Base-by-base conservation (phyloP, 495 filamentous ascomycete species). In the Neurospora tetrasperma region DNA sequence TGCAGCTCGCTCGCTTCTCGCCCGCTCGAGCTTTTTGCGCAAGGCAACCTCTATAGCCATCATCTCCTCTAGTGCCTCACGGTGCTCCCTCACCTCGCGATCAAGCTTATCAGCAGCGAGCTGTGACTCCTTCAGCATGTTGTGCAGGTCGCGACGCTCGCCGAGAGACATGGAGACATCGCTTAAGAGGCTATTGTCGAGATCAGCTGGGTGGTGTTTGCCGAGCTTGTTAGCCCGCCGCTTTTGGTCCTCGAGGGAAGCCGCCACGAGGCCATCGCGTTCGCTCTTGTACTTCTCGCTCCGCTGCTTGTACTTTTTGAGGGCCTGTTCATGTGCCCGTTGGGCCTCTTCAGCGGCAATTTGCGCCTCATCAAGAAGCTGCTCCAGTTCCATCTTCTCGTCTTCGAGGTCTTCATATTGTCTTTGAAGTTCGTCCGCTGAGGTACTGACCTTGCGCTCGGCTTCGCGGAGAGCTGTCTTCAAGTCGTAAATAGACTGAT, bases 351-450 rank as follows among this genome's bases (percentile, higher is more conserved):
- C 94, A 71, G 80, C 80, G 86, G 92, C 76, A 91, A 83, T 77
- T 90, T 95, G 75, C 1, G 80, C 80, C 71, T 95, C 90, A 76
- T 97, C 93, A 18, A 98, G 91, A 77, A 93, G 90, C 20, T 83
- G 76, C 78, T 95, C 93, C 14, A 97, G 86, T 0, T 91, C 93
- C 27, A 96, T 90, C 81, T 96, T 96, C 27, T 93, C 90, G 80
- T 98, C 94, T 80, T 95, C 94, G 14, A 97, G 83, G 78, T 97
- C 93, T 78, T 97, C 93, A 59, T 97, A 80, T 5, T 91, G 94
- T 71, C 91, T 88, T 69, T 94, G 88, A 42, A 97, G 89, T 68
- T 97, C 88, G 4, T 88, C 90, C 80, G 96, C 93, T 73, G 94
- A 87, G 2, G 93, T 94, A 14, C 96, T 83, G 0, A 93, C 91